Evolutionary conservation across 2,329 filamentous ascomycete genomes (phyloP), one percentile per base, ranked within the genome.

Genomic region (Escovopsis sp.): DNA sequence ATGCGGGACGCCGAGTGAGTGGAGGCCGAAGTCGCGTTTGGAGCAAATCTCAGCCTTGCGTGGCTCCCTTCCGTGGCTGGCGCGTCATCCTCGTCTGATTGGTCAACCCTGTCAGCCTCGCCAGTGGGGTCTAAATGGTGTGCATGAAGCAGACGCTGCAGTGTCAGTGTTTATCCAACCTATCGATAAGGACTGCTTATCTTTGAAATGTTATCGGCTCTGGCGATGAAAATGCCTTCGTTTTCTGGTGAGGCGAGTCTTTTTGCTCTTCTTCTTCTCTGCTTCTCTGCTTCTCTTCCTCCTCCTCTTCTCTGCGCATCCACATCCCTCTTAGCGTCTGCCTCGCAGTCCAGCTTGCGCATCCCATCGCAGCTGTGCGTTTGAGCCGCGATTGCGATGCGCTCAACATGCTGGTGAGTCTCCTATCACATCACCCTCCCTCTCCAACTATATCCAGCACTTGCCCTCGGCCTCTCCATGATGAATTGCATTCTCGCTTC

Each of bases 401-500:
- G 21, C 46, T 47, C 45, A 53, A 43, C 47, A 58, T 60, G 56
- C 56, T 44, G 51, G 57, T 60, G 54, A 58, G 57, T 60, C 19
- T 28, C 19, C n/a, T n/a, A n/a, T n/a, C n/a, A n/a, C n/a, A n/a
- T n/a, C n/a, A n/a, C n/a, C n/a, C n/a, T n/a, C n/a, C n/a, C n/a
- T 29, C 13, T 23, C 8, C 21, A 25, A 15, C 5, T n/a, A 14
- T 23, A 34, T 17, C 19, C 18, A 26, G 29, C 15, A 13, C 4
- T 35, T 35, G 14, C 13, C 19, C 16, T 32, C 18, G 11, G 19
- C 17, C 33, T 37, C 47, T 39, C 34, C 33, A 56, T 64, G 61
- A 64, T 64, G 59, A 62, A 47, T 52, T 47, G 56, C 56, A 57
- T 53, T 46, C 40, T 58, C 56, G 57, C 57, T 60, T 62, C 58